phyloP scores from a whole-genome alignment of 768 basidiomycete species.

The Sporobolomyces pararoseus region DNA sequence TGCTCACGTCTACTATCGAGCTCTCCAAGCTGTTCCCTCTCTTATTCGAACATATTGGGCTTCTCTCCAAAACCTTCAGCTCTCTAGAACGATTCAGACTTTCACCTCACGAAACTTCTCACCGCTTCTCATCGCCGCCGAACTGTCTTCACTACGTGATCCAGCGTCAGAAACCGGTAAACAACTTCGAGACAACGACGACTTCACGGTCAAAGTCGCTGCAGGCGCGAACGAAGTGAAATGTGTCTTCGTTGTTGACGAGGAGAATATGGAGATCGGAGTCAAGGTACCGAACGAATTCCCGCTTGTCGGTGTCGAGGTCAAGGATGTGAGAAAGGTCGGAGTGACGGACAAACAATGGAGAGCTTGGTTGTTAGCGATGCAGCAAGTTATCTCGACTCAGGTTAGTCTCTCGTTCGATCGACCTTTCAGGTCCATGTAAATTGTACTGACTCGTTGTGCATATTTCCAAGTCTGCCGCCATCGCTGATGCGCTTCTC shows the following conservation, averaged over 20 bases:
- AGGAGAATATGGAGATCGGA: slow-evolving; percentile 84
- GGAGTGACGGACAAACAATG: slow-evolving; percentile 86
- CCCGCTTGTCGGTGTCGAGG: slow-evolving; percentile 81
- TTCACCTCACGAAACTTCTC: slow-evolving; percentile 85
- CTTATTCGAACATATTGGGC: slow-evolving; percentile 80
- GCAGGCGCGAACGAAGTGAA: slow-evolving; percentile 71
- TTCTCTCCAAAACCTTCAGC: slow-evolving; percentile 81
- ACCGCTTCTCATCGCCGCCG: slow-evolving; percentile 75
- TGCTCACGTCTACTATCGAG: slow-evolving; percentile 83
- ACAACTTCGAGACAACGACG: slow-evolving; percentile 59
- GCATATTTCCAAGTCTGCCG: slow-evolving; percentile 64
- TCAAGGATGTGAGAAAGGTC: slow-evolving; percentile 75
- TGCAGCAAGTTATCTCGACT: slow-evolving; percentile 83
- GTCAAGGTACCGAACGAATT: slow-evolving; percentile 83
- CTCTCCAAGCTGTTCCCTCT: slow-evolving; percentile 75
- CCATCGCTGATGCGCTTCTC: slow-evolving; percentile 77
- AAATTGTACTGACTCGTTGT: not conserved
- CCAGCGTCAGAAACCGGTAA: slow-evolving; percentile 50
- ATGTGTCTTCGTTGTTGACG: slow-evolving; percentile 81
- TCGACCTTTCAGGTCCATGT: not conserved
- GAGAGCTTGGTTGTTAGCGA: slow-evolving; percentile 87
- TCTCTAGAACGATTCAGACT: slow-evolving; percentile 67
- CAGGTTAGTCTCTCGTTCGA: slow-evolving; percentile 60
- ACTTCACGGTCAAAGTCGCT: slow-evolving; percentile 72
- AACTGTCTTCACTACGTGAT: slow-evolving; percentile 64